A percentile compares a stretch with the other conserved stretches of the same genome.
These are phyloP conservation scores for Coccomyxa sp. DNA, from an alignment of 139 green algal genomes.

Conservation along the genomic window DNA sequence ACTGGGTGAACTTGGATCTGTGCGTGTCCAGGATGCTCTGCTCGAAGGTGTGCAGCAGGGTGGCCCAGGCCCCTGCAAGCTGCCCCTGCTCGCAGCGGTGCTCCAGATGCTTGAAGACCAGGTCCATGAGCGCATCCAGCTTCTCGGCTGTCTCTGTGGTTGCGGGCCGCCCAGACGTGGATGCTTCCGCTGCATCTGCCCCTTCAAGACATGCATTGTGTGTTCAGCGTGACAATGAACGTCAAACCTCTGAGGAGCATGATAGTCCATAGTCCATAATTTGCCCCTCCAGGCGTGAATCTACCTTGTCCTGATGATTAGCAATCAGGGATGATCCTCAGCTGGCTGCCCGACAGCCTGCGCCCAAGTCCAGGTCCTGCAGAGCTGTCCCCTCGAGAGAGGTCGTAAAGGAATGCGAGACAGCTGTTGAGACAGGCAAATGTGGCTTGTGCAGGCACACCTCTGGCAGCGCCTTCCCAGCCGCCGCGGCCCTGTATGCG, in stretches of 20 bases:
- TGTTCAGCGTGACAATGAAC: no score
- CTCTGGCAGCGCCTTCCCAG: conserved; percentile 49
- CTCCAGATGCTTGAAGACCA: conserved; percentile 67
- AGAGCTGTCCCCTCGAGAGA: no score
- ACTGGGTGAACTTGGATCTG: conserved; percentile 92
- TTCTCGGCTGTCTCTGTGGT: conserved; percentile 68
- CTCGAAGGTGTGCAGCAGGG: conserved; percentile 68
- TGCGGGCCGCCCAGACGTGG: background rate
- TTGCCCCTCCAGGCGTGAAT: no score
- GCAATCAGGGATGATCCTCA: no score
- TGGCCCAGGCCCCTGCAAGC: conserved; percentile 50
- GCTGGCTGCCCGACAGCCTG: no score
- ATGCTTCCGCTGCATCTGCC: conserved; percentile 2
- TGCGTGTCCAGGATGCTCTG: conserved; percentile 72
- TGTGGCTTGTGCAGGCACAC: background rate
- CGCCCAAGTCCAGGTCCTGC: no score
- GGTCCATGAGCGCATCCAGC: conserved; percentile 88
- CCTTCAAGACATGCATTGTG: no score
- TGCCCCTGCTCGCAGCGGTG: conserved; percentile 33
- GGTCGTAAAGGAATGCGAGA: no score
- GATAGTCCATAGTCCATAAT: no score
- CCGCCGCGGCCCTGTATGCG: conserved; percentile 35
- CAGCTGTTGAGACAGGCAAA: background rate
- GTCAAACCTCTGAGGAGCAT: no score
- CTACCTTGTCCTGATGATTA: no score